Base-by-base conservation (phyloP, 768 basidiomycete genomes). In the Brasilioporus rufonigricans region DNA sequence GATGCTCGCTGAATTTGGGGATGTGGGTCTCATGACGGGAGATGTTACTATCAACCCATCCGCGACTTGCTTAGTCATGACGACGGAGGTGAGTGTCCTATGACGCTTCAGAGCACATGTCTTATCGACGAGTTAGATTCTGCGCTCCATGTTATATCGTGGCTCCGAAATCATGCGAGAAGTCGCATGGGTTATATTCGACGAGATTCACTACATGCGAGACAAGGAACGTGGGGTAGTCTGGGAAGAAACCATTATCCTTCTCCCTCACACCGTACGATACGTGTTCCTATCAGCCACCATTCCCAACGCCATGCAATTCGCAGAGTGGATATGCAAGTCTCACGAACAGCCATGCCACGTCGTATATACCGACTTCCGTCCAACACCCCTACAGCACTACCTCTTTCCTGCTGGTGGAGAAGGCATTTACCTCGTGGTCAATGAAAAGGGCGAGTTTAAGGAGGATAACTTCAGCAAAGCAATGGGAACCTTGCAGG, bases 161-260 rank as follows among this genome's bases (percentile, higher is more conserved):
- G 97, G 97, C 36, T 98, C 94, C 4, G 97, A 99, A 75, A 89
- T 99, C 61, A 95, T 98, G 90, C 91, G 97, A 53, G 97, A 99
- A 76, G 96, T 99, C n/a, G 94, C 95, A 1, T 99, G 97, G 97
- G 96, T 98, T 53, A 85, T 99, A 60, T 99, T 98, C 71, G 97
- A 99, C 68, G 97, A 99, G 74, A 97, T 99, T 57, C 97, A 99
- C 69, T 99, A 98, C 74, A 99, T 98, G 97, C 88, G 97, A 57
- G 97, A 98, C 77, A 93, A 93, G 65, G 97, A 99, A 69, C 91
- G 97, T 61, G 97, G 97, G 61, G 97, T 99, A 19, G 97, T 99
- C 26, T 98, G 97, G 97, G 96, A 99, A 73, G 95, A 97, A 71
- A 95, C 94, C 1, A 97, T 98, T 67, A 98, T 98, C 62, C 84